phyloP scores from a whole-genome alignment of 371 early-diverging fungal genomes.

The Syncephalastrum monosporum region DNA sequence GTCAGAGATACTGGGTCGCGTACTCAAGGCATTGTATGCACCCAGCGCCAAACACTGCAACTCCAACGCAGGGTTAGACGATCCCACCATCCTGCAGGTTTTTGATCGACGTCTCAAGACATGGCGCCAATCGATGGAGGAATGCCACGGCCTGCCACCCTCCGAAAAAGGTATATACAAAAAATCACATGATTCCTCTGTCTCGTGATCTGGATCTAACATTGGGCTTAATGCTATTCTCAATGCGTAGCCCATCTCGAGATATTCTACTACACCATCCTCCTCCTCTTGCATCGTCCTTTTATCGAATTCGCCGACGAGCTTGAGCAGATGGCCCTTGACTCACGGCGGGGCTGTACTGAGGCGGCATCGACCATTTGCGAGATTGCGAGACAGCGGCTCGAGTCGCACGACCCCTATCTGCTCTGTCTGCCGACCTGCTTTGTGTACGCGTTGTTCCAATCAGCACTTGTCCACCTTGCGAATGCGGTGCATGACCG shows the following conservation, averaged over 20 bases:
- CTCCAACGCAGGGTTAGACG: slow-evolving; percentile 40
- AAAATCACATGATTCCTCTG: too few species aligned
- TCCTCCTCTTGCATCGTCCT: slow-evolving; percentile 57
- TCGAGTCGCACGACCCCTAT: slow-evolving; percentile 1
- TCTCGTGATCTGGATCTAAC: too few species aligned
- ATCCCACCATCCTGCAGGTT: slow-evolving; percentile 40
- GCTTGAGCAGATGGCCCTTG: too few species aligned
- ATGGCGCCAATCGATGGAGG: slow-evolving; percentile 33
- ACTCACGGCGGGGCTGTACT: slow-evolving; percentile 11
- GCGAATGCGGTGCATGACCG: slow-evolving; percentile 13
- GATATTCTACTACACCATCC: slow-evolving; percentile 50
- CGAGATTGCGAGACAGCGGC: slow-evolving; percentile 8
- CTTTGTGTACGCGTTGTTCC: slow-evolving; percentile 16
- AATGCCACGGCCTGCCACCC: not conserved
- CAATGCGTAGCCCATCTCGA: slow-evolving; percentile 41
- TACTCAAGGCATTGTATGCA: slow-evolving; percentile 43
- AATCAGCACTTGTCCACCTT: slow-evolving; percentile 13
- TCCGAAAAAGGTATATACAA: too few species aligned
- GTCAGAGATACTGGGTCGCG: slow-evolving; percentile 46
- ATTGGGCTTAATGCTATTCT: too few species aligned
- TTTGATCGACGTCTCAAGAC: slow-evolving; percentile 42
- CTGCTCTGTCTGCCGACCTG: slow-evolving; percentile 16
- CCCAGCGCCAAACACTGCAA: slow-evolving; percentile 43
- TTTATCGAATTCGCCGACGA: slow-evolving; percentile 30
- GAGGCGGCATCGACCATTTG: slow-evolving; percentile 13